These are phyloP conservation scores for Pichia norvegensis DNA, from an alignment of 1,139 yeast genomes.

Conservation along the genomic window DNA sequence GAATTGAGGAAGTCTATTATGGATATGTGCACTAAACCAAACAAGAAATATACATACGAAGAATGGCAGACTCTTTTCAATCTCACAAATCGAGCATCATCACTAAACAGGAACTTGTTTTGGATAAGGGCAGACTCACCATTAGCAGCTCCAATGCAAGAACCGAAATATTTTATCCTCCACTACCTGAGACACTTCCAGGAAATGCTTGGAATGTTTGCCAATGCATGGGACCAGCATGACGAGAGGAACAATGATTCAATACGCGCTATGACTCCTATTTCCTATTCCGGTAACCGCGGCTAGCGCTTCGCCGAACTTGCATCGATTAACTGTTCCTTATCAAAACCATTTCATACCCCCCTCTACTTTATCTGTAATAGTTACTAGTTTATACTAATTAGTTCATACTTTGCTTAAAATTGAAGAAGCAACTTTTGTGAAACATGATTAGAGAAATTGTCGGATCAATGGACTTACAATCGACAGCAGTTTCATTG, in stretches of 20 bases:
- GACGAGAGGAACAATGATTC: neutral
- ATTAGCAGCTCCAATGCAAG: conserved; percentile 54
- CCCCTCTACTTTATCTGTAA: too few species aligned
- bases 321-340: too few species aligned
- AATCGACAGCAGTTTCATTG: neutral
- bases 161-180: conserved; percentile 54
- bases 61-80: conserved; percentile 39
- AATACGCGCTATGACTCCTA: too few species aligned
- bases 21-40: conserved; percentile 28
- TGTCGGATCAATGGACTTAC: neutral
- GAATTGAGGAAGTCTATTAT: conserved; percentile 20
- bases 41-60: conserved; percentile 31
- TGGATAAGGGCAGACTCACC: conserved; percentile 47
- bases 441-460: conserved; percentile 7
- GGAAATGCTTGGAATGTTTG: conserved; percentile 23
- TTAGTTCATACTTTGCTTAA: too few species aligned
- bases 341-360: too few species aligned
- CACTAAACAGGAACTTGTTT: conserved; percentile 25
- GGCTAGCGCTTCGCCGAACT: too few species aligned
- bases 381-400: too few species aligned
- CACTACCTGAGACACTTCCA: conserved; percentile 36
- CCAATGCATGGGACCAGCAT: conserved; percentile 19
- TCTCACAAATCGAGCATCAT: conserved; percentile 24
- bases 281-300: neutral
- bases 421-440: neutral